Percentiles rank a stretch among this genome's conserved stretches.
Evolutionary conservation across 2,329 filamentous ascomycete genomes (phyloP).

Genomic region (Colletotrichum sp.): DNA sequence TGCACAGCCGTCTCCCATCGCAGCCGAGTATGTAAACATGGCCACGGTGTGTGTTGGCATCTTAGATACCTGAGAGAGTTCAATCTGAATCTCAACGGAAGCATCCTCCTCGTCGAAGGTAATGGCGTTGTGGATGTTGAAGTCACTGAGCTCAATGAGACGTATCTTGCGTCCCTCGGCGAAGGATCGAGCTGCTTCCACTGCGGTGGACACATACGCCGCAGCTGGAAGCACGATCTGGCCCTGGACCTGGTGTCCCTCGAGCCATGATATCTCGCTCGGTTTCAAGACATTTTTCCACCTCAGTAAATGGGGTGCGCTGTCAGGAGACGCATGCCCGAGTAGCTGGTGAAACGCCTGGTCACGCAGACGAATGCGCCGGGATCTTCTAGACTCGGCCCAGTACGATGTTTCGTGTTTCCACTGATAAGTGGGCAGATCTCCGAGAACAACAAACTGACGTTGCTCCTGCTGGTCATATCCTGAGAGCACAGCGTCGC

Average conservation of each 20-base stretch:
- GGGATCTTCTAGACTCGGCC: constrained; percentile 24
- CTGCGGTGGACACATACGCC: constrained; percentile 38
- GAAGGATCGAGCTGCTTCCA: constrained; percentile 23
- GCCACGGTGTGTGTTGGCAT: background rate
- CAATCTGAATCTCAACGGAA: background rate
- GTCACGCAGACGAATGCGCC: constrained; percentile 27
- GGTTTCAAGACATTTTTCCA: constrained; percentile 22
- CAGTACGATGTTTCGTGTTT: constrained; percentile 38
- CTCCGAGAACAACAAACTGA: constrained; percentile 2
- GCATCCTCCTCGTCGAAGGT: constrained; percentile 19
- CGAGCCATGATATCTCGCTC: constrained; percentile 34
- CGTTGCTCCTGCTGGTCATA: background rate
- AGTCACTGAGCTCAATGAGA: constrained; percentile 28
- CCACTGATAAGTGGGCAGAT: constrained; percentile 45
- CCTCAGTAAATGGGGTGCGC: background rate
- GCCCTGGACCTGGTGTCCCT: constrained; percentile 25
- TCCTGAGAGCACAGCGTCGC: constrained; percentile 1
- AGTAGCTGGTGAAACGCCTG: constrained; percentile 39
- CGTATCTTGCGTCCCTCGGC: constrained; percentile 7
- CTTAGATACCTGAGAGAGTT: background rate
- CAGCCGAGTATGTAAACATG: background rate
- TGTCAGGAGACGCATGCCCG: background rate
- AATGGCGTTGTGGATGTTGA: constrained; percentile 32
- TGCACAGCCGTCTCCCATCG: constrained; percentile 24
- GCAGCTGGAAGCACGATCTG: constrained; percentile 39